Percentiles rank a stretch among this genome's conserved stretches.
phyloP scores from a whole-genome alignment of 306 rosid genomes.

The Astragalus membranaceus region DNA sequence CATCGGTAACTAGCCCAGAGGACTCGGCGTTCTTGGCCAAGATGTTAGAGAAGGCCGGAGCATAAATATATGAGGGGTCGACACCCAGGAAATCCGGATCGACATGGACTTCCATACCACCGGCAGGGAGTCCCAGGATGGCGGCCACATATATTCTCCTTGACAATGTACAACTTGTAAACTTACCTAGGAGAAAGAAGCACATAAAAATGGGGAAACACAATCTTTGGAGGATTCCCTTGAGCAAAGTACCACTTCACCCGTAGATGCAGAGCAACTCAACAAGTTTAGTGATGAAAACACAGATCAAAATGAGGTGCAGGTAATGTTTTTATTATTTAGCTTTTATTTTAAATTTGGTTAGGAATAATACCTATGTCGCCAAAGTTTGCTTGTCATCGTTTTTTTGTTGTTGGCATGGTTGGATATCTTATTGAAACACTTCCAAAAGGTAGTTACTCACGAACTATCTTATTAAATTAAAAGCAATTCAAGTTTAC shows the following conservation, averaged over 20 bases:
- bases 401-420: neutral
- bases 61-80: too few relatives aligned
- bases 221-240: slow-evolving; percentile 38
- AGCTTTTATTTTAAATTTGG: slow-evolving; percentile 13
- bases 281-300: slow-evolving; percentile 44
- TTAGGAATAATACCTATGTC: neutral
- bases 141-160: neutral
- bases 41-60: too few relatives aligned
- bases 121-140: too few relatives aligned
- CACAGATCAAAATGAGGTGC: slow-evolving; percentile 37
- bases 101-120: too few relatives aligned
- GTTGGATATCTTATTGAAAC: neutral
- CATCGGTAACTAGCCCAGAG: too few relatives aligned
- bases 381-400: neutral
- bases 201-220: slow-evolving; percentile 36
- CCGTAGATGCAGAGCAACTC: slow-evolving; percentile 38
- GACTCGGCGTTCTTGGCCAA: too few relatives aligned
- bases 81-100: too few relatives aligned
- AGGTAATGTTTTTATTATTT: slow-evolving; percentile 32
- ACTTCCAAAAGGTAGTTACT: neutral
- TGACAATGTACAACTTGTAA: slow-evolving; percentile 15
- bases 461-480: too few relatives aligned
- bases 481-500: too few relatives aligned
- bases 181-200: slow-evolving; percentile 46
- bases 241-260: slow-evolving; percentile 31